Percentiles rank a stretch among this genome's conserved stretches.
Evolutionary conservation across 2,329 filamentous ascomycete species (phyloP).

Genomic region (Plectosphaerella plurivora): DNA sequence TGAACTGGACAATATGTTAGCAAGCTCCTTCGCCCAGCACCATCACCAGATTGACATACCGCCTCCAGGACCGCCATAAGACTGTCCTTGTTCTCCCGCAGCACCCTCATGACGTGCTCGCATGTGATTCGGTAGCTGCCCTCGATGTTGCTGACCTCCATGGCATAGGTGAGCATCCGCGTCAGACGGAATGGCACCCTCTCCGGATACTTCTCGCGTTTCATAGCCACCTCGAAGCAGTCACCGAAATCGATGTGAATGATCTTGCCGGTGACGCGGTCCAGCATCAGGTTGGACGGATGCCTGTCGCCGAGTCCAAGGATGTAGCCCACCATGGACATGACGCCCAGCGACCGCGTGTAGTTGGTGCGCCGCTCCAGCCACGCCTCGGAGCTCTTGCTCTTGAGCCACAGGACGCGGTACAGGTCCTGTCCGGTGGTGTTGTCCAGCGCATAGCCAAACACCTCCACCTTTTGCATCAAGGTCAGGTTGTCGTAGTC

Average conservation of each 20-base stretch:
- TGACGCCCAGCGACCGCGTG: constrained; percentile 92
- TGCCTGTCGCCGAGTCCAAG: constrained; percentile 94
- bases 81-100: constrained; percentile 96
- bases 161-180: constrained; percentile 97
- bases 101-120: constrained; percentile 95
- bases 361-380: constrained; percentile 98
- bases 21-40: background rate
- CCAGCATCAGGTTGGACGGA: constrained; percentile 96
- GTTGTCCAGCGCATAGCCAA: constrained; percentile 97
- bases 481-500: constrained; percentile 98
- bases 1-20: constrained; percentile 61
- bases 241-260: constrained; percentile 99
- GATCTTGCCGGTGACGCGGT: constrained; percentile 92
- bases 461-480: constrained; percentile 99
- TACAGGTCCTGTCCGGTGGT: constrained; percentile 98
- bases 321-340: constrained; percentile 99
- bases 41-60: constrained; percentile 38
- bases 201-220: constrained; percentile 98
- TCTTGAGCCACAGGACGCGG: constrained; percentile 97
- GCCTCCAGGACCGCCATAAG: constrained; percentile 98
- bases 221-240: constrained; percentile 99
- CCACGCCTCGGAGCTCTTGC: constrained; percentile 96
- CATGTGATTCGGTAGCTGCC: constrained; percentile 97
- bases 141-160: constrained; percentile 99
- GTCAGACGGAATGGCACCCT: constrained; percentile 96